Evolutionary conservation across 2,329 filamentous ascomycete genomes (phyloP).

Genomic region (Parastagonospora nodorum): DNA sequence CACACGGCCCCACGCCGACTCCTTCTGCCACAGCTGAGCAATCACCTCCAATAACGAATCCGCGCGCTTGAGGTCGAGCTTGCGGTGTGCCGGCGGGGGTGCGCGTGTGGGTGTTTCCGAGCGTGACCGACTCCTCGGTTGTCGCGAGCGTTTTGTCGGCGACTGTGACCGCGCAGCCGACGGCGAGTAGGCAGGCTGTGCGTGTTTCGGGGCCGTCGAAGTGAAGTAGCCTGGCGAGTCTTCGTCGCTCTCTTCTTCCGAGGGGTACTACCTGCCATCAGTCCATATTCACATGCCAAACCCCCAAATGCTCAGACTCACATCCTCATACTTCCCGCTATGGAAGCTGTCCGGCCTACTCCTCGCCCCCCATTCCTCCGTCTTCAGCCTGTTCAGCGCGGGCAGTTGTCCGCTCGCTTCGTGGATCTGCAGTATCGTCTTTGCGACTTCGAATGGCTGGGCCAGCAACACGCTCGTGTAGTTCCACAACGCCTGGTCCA

Average conservation of each 20-base stretch:
- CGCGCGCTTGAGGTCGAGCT: constrained; percentile 72
- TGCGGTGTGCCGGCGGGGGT: constrained; percentile 57
- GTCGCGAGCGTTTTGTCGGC: constrained; percentile 41
- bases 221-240: constrained; percentile 78
- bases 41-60: constrained; percentile 87
- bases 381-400: constrained; percentile 18
- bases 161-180: constrained; percentile 45
- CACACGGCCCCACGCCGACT: constrained; percentile 88
- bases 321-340: constrained; percentile 43
- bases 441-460: constrained; percentile 97
- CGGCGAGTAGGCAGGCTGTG: constrained; percentile 36
- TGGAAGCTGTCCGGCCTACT: constrained; percentile 39
- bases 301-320: constrained; percentile 11
- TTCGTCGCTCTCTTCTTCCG: constrained; percentile 77
- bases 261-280: constrained; percentile 49
- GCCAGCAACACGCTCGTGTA: constrained; percentile 88
- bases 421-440: constrained; percentile 84
- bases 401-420: constrained; percentile 49
- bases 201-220: constrained; percentile 62
- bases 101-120: constrained; percentile 47
- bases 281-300: constrained; percentile 21
- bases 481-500: constrained; percentile 89
- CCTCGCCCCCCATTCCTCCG: constrained; percentile 22
- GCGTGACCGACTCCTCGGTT: constrained; percentile 47
- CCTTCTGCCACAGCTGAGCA: constrained; percentile 84